Base-by-base conservation (phyloP, 176 grass and related monocot genomes). In the Bolboschoenus planiculmis region DNA sequence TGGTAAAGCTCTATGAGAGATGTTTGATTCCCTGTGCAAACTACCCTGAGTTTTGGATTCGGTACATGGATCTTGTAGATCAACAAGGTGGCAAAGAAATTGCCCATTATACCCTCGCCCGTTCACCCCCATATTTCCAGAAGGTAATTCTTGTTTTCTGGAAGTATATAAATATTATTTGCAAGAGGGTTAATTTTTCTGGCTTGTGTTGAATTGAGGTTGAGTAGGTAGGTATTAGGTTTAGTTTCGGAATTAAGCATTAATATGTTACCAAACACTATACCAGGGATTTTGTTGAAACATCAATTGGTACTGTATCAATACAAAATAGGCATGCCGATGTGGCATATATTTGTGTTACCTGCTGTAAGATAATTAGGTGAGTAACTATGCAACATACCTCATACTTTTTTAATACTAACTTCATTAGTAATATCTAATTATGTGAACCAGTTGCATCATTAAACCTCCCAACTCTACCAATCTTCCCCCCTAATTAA, bases 31-130 rank as follows among this genome's bases (percentile, higher is more conserved):
- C 95, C 85, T 97, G 92, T 70, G 95, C 92, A 26, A 92, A 84
- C 86, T 97, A 94, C 86, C 85, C 95, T 11, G 95, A 92, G 78
- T 97, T 97, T 87, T 97, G 92, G 92, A 92, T 97, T 58, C 90
- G 95, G 62, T 97, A 97, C 57, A 85, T 87, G 4, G 92, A 97
- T 78, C 94, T 88, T 94, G 90, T 92, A 14, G 78, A 94, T 83
- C 76, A 88, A 46, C 94, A 84, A 83, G 95, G 95, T 87, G 95
- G 92, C 51, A 82, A 83, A 78, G 95, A 97, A 83, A 92, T 97
- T 87, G 90, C 95, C 80, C 85, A 88, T 67, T 71, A 86, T 89
- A 88, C 95, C 86, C 88, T 97, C 71, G 59, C 16, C 63, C 95
- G 92, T 89, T 92, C 92, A 80, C 88, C 87, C 20, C 90, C 90